Percentiles rank a stretch among this genome's conserved stretches.
phyloP scores from a whole-genome alignment of 2,329 filamentous ascomycete genomes.

The Sporothrix protearum region DNA sequence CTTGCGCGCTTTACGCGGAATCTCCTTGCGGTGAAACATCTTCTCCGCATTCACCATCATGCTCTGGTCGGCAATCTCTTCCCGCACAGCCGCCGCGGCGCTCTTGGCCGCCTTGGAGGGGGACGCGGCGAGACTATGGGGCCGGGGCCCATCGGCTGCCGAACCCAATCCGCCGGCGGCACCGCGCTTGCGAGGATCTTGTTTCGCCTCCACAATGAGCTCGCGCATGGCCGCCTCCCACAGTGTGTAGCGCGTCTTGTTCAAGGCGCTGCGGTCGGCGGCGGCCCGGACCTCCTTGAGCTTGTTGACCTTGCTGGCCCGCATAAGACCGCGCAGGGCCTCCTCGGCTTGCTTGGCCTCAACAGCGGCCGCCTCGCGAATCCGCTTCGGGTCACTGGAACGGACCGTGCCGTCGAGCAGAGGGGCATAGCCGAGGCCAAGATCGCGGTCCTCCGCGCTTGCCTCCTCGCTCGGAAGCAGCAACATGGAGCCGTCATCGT shows the following conservation, averaged over 20 bases:
- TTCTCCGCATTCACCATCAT: conserved; percentile 61
- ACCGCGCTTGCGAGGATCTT: neutral
- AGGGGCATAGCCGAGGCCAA: conserved; percentile 10
- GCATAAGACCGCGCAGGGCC: conserved; percentile 56
- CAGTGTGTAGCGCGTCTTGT: conserved; percentile 54
- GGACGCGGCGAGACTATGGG: neutral
- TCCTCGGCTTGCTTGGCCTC: conserved; percentile 61
- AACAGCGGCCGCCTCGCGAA: conserved; percentile 56
- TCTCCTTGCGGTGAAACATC: conserved; percentile 51
- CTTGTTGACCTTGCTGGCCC: conserved; percentile 61
- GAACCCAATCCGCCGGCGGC: neutral
- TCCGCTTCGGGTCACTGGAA: conserved; percentile 50
- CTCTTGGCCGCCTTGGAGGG: conserved; percentile 25
- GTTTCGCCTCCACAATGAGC: conserved; percentile 39
- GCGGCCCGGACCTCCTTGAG: conserved; percentile 60
- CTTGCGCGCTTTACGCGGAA: conserved; percentile 45
- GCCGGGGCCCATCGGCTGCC: neutral
- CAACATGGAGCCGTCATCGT: conserved; percentile 33
- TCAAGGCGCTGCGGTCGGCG: conserved; percentile 51
- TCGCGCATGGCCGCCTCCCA: conserved; percentile 62
- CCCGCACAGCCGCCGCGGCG: conserved; percentile 34
- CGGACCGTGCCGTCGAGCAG: neutral
- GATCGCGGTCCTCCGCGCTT: conserved; percentile 34
- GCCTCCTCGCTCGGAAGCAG: conserved; percentile 21
- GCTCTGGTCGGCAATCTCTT: conserved; percentile 59